Base-by-base conservation (phyloP, 2,329 filamentous ascomycete species). In the Macroventuria anomochaeta region DNA sequence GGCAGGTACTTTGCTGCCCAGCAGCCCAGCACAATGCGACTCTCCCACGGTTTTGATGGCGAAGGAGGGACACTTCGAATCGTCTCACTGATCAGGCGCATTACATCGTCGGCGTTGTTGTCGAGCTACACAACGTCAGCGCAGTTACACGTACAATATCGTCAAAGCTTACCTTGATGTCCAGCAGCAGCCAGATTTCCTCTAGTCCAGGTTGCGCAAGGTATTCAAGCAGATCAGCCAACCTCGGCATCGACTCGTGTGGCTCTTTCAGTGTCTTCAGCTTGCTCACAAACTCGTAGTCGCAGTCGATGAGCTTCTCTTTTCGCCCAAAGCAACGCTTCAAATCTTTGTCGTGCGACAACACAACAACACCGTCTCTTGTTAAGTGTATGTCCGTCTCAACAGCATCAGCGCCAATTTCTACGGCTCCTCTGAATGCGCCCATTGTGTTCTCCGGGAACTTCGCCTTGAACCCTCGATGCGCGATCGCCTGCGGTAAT, bases 351-450 rank as follows among this genome's bases (percentile, higher is more conserved):
- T 97, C 93, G 79, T 96, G 92, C 38, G 88, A 91, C 33, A 97
- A 77, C 8, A 97, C 90, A 0, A 96, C 89, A 0, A 96, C 87
- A 6, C 88, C 87, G 68, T 97, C 93, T 57, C 83, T 85, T 12
- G 90, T 88, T 28, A 97, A 76, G 71, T 96, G 93, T 7, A 97
- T 75, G 67, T 97, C 93, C 15, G 91, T 96, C 77, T 97, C 93
- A 23, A 97, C 79, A 0, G 89, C 93, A 65, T 96, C 85, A 0
- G 90, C 85, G 17, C 91, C 91, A 15, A 85, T 86, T 26, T 85
- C 79, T 2, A 93, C 82, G 1, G 92, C 93, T 23, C 83, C 88
- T 52, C 79, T 79, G 76, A 96, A 96, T 7, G 90, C 89, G 13
- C 80, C 83, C 82, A 97, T 86, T 1, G 90, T 89, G 76, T 97